Evolutionary conservation across 345 rosid genomes (phyloP).

Genomic region (Firmiana major): DNA sequence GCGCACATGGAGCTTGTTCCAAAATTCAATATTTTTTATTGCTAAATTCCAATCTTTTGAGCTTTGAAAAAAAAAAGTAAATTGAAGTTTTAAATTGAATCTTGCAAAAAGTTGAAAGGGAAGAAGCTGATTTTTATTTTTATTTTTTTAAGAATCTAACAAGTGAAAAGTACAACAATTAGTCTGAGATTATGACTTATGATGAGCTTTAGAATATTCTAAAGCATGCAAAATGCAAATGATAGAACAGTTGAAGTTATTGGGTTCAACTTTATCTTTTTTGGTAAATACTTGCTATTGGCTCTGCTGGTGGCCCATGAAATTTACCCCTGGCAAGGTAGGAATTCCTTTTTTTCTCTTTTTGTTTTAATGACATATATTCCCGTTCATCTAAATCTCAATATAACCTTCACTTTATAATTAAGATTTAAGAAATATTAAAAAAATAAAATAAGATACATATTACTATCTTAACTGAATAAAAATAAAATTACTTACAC

Average conservation of each 20-base stretch:
- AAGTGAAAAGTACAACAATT: background rate
- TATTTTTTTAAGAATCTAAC: background rate
- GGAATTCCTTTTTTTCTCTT: background rate
- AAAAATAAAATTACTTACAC: too few species aligned
- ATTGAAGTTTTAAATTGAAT: background rate
- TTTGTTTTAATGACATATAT: background rate
- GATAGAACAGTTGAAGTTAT: background rate
- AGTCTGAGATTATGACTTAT: background rate
- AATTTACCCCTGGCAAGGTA: background rate
- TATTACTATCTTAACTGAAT: too few species aligned
- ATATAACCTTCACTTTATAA: background rate
- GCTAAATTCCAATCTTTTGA: background rate
- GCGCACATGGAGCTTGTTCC: slow-evolving; percentile 19
- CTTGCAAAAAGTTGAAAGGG: background rate
- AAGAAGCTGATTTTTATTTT: too few species aligned
- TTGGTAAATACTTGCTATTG: background rate
- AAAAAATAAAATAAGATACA: too few species aligned
- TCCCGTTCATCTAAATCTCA: background rate
- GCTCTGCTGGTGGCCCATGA: background rate
- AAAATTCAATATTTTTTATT: background rate
- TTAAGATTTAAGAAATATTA: background rate
- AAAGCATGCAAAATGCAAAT: slow-evolving; percentile 4
- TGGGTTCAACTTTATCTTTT: background rate
- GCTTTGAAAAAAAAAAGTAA: background rate
- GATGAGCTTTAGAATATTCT: slow-evolving; percentile 18